Conservation (phyloP, 164 flowering plant genomes). For the Magnolia kwangsiensis region DNA sequence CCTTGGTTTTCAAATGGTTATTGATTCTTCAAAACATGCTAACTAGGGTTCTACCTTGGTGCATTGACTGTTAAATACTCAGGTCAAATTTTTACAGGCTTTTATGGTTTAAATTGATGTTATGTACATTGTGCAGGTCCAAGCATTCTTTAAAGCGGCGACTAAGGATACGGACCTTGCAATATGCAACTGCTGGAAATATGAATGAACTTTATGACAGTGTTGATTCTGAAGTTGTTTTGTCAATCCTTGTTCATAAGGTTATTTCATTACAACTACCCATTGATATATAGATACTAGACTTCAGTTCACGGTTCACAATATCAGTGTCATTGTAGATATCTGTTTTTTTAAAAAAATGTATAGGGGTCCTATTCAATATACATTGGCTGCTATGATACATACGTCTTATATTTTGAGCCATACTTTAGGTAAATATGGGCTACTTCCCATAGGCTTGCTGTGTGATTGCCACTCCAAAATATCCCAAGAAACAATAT, state of each 20-base stretch:
- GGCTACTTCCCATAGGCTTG: too few species aligned
- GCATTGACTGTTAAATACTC: background rate
- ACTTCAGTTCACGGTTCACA: background rate
- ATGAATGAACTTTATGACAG: slow-evolving; percentile 79
- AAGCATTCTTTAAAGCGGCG: slow-evolving; percentile 66
- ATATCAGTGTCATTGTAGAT: background rate
- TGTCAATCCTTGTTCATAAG: slow-evolving; percentile 96
- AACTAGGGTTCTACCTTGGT: background rate
- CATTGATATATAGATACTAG: background rate
- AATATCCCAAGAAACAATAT: too few species aligned
- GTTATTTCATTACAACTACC: slow-evolving; percentile 26
- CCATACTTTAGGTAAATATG: too few species aligned
- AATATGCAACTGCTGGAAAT: slow-evolving; percentile 61
- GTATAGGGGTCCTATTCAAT: too few species aligned
- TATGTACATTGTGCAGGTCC: slow-evolving; percentile 33
- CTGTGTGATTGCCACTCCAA: too few species aligned
- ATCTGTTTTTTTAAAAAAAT: background rate
- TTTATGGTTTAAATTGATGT: background rate
- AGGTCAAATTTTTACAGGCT: background rate
- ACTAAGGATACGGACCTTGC: slow-evolving; percentile 82
- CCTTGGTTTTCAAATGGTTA: background rate
- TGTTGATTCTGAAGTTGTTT: slow-evolving; percentile 90
- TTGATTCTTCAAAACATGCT: background rate
- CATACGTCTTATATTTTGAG: too few species aligned
- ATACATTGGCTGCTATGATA: too few species aligned